Evolutionary conservation across 257 asterid species (phyloP), one percentile per base, ranked within the genome.

Genomic region (Capsicum baccatum): DNA sequence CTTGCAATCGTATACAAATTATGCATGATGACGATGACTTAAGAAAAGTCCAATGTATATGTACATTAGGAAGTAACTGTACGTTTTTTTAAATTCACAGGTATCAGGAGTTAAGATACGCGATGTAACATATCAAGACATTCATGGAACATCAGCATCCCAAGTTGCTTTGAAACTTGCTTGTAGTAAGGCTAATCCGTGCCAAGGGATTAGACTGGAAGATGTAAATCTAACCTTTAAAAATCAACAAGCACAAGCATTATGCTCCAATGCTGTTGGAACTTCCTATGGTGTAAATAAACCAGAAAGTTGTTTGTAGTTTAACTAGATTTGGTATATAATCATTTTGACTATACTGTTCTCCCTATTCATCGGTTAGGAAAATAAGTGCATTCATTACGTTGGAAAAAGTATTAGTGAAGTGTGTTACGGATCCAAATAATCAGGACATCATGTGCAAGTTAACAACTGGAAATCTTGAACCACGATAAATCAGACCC

Each of bases 191-290:
- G 56, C 52, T 16, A 35, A 56, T 58, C 83, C 83, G 0, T 79
- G 83, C 19, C 12, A 62, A 35, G 83, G 83, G 54, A 79, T 79
- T 35, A 37, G 17, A 55, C 39, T 79, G 5, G 70, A 79, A 37
- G 70, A 79, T 79, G 69, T 79, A 35, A 79, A 79, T 62, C 56
- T 79, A 19, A 17, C 69, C 54, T 79, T 56, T 21, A 15, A 16
- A 79, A 79, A 79, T 58, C 83, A 79, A 37, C 70, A 39, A 79
- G 55, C 83, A 56, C 70, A 79, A 39, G 70, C 83, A 7, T 58
- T 79, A 44, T 79, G 83, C 83, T 56, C 26, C 70, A 79, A 79
- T 37, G 83, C 70, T 15, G 83, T 55, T 56, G 83, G 83, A 79
- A 79, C 52, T 79, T 79, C 39, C 12, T 79, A 6, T 33, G 83